Evolutionary conservation across 768 basidiomycete genomes (phyloP), one percentile per base, ranked within the genome.

Genomic region (Suillus clintonianus): DNA sequence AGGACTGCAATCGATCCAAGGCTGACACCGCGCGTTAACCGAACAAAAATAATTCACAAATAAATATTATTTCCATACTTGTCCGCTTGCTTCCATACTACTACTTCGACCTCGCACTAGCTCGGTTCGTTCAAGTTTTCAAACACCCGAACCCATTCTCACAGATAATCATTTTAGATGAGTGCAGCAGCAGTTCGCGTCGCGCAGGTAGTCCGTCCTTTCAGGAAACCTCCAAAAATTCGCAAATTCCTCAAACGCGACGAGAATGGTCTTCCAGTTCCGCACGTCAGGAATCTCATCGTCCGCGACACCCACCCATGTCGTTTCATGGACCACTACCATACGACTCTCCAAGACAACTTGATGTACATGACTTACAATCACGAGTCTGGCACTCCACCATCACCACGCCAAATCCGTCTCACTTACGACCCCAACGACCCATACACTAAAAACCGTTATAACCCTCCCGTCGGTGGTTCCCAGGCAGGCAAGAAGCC

Each of bases 321-420:
- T 66, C 88, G 96, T 47, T 84, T 95, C 61, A 81, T 83, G 60
- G 89, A 94, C 65, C 94, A 98, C 81, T 98, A 97, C 81, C 74
- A 91, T 76, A 78, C 80, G 43, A 89, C 95, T 10, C 83, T 99
- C 64, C 86, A 87, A 24, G 91, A 95, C 76, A 85, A 98, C 79
- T 82, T 95, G 69, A 87, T 99, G 85, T 99, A 99, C 84, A 89
- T 98, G 85, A 91, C 90, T 60, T 97, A 98, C 81, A 80, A 85
- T 57, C 97, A 98, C 77, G 83, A 88, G 69, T 77, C 81, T 48
- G 80, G 75, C n/a, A 77, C 83, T 6, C 83, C 82, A 53, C 83
- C 84, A 14, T 78, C 82, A 13, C 81, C 82, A 10, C 85, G 87
- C 64, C 76, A 82, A 59, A 87, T 88, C 64, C 86, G 88, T 58